Evolutionary conservation across 1,284 basidiomycete genomes (phyloP), one percentile per base, ranked within the genome.

Genomic region (Cryptococcus sp.): DNA sequence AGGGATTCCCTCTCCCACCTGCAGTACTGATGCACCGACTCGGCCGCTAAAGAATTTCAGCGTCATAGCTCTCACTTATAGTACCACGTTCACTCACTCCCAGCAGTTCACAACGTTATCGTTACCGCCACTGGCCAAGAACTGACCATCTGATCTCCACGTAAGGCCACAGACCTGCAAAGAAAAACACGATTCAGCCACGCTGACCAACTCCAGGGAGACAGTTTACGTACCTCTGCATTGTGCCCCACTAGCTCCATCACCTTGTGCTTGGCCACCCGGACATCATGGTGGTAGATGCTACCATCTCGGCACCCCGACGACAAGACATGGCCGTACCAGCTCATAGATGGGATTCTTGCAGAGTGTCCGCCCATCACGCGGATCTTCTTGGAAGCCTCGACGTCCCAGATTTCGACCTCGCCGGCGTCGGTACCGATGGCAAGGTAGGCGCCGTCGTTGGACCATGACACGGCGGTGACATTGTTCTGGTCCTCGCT

Each of bases 31-130:
- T 47, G 72, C 70, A 3, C 73, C 75, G 0, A 89, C 77, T 36
- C 90, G 81, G 0, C 87, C 86, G 68, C 75, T 77, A 50, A 6
- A 40, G 3, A 23, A 11, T 33, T n/a, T 47, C 39, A 47, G 23
- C 51, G 12, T 37, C 16, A 18, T 21, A n/a, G n/a, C n/a, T n/a
- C n/a, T 6, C 20, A 21, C 33, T 2, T n/a, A 9, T 37, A 21
- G 18, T 45, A 28, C 20, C 9, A 15, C 28, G n/a, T 20, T 44
- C 16, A 75, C 76, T 70, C 65, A 77, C 75, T 97, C 94, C 94
- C 93, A 97, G 53, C 95, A 88, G 72, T 96, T 95, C 55, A 97
- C 91, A 16, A 95, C 89, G 65, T 97, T 96, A 76, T 97, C 94
- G 73, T 97, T 96, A 0, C 91, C 92, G 6, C 94, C 93, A 64